Evolutionary conservation across 1,139 yeast genomes (phyloP).

Genomic region (Debaryomyces subglobosus): DNA sequence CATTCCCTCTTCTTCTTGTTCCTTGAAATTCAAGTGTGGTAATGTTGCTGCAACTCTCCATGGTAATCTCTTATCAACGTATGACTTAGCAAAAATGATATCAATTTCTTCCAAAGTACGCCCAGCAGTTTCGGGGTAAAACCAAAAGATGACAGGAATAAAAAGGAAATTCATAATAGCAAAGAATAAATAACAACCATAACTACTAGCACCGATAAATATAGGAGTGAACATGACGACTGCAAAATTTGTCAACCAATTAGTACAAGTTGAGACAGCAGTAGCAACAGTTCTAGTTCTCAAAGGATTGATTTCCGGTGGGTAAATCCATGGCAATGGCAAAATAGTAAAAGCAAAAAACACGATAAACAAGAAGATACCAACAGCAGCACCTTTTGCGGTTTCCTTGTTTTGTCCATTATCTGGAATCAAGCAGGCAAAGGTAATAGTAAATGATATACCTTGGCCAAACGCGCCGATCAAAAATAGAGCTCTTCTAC

Average conservation of each 20-base stretch:
- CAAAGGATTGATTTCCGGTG: slow-evolving; percentile 65
- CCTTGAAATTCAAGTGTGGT: slow-evolving; percentile 48
- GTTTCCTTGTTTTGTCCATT: slow-evolving; percentile 42
- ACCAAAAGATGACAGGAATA: slow-evolving; percentile 47
- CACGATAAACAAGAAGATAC: slow-evolving; percentile 54
- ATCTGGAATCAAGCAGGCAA: slow-evolving; percentile 43
- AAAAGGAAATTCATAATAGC: slow-evolving; percentile 42
- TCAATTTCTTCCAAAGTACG: slow-evolving; percentile 52
- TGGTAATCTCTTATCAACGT: slow-evolving; percentile 47
- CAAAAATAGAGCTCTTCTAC: slow-evolving; percentile 64
- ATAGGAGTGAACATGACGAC: slow-evolving; percentile 53
- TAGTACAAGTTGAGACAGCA: slow-evolving; percentile 53
- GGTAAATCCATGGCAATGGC: slow-evolving; percentile 63
- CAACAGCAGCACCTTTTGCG: slow-evolving; percentile 55
- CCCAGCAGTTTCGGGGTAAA: slow-evolving; percentile 54
- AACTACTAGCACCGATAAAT: slow-evolving; percentile 39
- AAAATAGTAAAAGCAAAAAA: slow-evolving; percentile 61
- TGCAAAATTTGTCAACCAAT: slow-evolving; percentile 50
- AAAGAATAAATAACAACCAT: slow-evolving; percentile 51
- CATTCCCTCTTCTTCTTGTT: slow-evolving; percentile 51
- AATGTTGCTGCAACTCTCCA: slow-evolving; percentile 55
- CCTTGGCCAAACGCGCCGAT: slow-evolving; percentile 55
- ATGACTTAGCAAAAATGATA: slow-evolving; percentile 49
- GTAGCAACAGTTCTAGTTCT: slow-evolving; percentile 60
- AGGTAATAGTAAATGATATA: slow-evolving; percentile 41